Evolutionary conservation across 176 grass and related monocot species (phyloP).

Genomic region (Typha latifolia): DNA sequence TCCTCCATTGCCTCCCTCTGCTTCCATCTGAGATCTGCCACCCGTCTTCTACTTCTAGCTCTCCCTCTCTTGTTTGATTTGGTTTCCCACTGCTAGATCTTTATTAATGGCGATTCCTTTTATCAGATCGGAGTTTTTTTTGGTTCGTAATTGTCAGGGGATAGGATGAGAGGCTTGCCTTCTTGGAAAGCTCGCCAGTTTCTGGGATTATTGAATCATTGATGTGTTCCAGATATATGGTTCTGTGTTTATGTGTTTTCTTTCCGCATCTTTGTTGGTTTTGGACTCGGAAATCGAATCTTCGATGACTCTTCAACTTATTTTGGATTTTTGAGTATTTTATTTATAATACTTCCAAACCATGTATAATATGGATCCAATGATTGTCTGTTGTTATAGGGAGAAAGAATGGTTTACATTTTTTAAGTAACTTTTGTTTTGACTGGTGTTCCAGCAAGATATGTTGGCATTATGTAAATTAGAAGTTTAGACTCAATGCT

Average conservation of each 20-base stretch:
- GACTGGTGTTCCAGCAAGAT: no score
- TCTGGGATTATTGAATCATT: background rate
- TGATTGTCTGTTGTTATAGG: no score
- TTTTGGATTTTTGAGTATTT: no score
- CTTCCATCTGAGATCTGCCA: slow-evolving; percentile 2
- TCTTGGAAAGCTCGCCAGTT: background rate
- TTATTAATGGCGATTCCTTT: background rate
- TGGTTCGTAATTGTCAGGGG: background rate
- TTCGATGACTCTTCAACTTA: background rate
- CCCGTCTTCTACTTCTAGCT: background rate
- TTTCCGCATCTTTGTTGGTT: background rate
- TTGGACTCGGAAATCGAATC: background rate
- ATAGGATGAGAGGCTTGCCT: background rate
- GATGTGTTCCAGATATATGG: background rate
- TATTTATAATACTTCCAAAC: no score
- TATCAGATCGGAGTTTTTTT: slow-evolving; percentile 2
- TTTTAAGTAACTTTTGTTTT: no score
- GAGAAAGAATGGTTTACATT: no score
- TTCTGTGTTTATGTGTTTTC: background rate
- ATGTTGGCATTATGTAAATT: no score
- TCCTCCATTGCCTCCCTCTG: slow-evolving; percentile 25
- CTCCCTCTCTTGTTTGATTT: background rate
- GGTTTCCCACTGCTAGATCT: slow-evolving; percentile 10
- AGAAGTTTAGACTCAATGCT: no score
- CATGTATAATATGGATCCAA: no score